Evolutionary conservation across 2,329 filamentous ascomycete genomes (phyloP).

Genomic region (Apiospora rasikravindrae): DNA sequence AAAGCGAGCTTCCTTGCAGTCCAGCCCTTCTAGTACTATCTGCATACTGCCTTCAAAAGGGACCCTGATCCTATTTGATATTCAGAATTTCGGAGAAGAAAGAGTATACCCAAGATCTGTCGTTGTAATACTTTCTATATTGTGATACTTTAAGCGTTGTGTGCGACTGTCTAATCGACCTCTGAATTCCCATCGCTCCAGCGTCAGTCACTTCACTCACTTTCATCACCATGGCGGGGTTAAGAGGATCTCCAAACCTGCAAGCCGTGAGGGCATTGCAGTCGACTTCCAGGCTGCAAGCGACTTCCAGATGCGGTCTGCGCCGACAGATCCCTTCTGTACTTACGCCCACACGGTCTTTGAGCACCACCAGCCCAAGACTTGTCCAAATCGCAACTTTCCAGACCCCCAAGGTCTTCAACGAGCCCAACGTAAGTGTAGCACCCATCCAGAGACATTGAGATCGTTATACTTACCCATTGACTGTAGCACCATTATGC

Average conservation of each 20-base stretch:
- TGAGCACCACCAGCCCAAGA: constrained; percentile 39
- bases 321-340: constrained; percentile 22
- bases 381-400: constrained; percentile 76
- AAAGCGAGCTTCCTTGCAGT: background rate
- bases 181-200: background rate
- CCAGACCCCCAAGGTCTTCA: constrained; percentile 83
- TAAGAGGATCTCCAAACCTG: constrained; percentile 1
- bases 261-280: background rate
- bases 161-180: background rate
- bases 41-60: constrained; percentile 4
- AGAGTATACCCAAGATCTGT: background rate
- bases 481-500: constrained; percentile 80
- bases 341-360: constrained; percentile 24
- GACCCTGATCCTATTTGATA: background rate
- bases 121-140: background rate
- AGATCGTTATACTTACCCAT: background rate
- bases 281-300: constrained; percentile 25
- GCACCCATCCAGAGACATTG: background rate
- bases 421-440: constrained; percentile 89
- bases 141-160: background rate
- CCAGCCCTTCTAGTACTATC: background rate
- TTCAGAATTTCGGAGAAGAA: background rate
- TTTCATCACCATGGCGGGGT: constrained; percentile 16
- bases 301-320: constrained; percentile 28
- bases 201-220: constrained; percentile 5